phyloP scores from a whole-genome alignment of 2,329 filamentous ascomycete genomes.

The Chlorencoelia australis region DNA sequence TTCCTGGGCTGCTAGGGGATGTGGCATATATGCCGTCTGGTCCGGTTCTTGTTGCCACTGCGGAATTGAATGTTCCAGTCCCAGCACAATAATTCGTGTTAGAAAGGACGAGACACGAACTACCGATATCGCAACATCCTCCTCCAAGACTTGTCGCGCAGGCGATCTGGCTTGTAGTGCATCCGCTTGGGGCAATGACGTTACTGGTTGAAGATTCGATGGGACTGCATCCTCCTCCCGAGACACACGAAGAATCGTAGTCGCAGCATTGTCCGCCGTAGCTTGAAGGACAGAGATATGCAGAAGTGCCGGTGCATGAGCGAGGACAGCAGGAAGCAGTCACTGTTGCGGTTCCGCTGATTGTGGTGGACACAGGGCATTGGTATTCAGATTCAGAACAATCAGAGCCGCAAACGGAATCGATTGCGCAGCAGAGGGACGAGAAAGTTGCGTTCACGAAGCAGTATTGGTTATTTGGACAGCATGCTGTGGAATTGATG shows the following conservation, averaged over 20 bases:
- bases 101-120: constrained; percentile 33
- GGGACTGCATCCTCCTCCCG: constrained; percentile 28
- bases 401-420: constrained; percentile 32
- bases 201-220: constrained; percentile 18
- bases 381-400: constrained; percentile 26
- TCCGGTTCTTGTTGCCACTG: constrained; percentile 22
- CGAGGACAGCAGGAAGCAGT: constrained; percentile 26
- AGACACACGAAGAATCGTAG: constrained; percentile 35
- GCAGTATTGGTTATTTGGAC: constrained; percentile 36
- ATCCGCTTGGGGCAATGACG: constrained; percentile 31
- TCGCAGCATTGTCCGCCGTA: constrained; percentile 36
- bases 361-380: constrained; percentile 24
- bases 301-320: constrained; percentile 22
- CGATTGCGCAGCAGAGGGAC: constrained; percentile 33
- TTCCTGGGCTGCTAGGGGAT: not conserved
- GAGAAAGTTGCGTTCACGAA: constrained; percentile 30
- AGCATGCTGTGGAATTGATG: constrained; percentile 32
- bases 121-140: constrained; percentile 40
- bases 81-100: constrained; percentile 33
- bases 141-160: constrained; percentile 34
- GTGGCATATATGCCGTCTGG: constrained; percentile 18
- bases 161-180: constrained; percentile 35
- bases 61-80: constrained; percentile 19
- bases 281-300: constrained; percentile 26
- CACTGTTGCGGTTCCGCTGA: constrained; percentile 10